Evolutionary conservation across 768 basidiomycete genomes (phyloP).

Genomic region (Pleurotus tuber-regium): DNA sequence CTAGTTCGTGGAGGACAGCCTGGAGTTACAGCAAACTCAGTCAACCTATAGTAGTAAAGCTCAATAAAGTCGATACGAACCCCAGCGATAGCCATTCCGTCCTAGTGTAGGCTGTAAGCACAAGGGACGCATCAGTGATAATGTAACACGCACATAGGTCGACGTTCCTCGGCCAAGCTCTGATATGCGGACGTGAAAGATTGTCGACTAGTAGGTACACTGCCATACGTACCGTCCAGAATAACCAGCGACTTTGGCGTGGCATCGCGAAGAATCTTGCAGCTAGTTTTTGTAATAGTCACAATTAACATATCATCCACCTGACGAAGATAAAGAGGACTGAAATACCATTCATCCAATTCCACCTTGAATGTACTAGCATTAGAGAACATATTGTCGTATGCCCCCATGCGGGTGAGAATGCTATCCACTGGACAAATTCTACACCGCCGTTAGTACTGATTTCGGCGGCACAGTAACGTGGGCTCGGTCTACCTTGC

Average conservation of each 20-base stretch:
- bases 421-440: slow-evolving; percentile 90
- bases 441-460: no score
- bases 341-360: slow-evolving; percentile 85
- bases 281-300: slow-evolving; percentile 42
- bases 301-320: no score
- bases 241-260: slow-evolving; percentile 95
- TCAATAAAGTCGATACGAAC: slow-evolving; percentile 34
- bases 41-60: background rate
- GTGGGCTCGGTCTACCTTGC: slow-evolving; percentile 58
- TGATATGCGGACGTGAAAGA: slow-evolving; percentile 27
- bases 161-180: slow-evolving; percentile 96
- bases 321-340: background rate
- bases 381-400: slow-evolving; percentile 95
- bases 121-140: background rate
- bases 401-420: slow-evolving; percentile 96
- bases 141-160: slow-evolving; percentile 63
- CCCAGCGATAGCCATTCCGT: slow-evolving; percentile 98
- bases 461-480: no score
- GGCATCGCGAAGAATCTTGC: slow-evolving; percentile 90
- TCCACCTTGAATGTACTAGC: slow-evolving; percentile 98
- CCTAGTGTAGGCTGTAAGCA: slow-evolving; percentile 39
- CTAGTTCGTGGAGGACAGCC: slow-evolving; percentile 93
- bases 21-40: slow-evolving; percentile 27
- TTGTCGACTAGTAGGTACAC: background rate
- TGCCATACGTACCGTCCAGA: slow-evolving; percentile 70